phyloP scores from a whole-genome alignment of 2,329 filamentous ascomycete genomes.

The Fusarium buxicola region DNA sequence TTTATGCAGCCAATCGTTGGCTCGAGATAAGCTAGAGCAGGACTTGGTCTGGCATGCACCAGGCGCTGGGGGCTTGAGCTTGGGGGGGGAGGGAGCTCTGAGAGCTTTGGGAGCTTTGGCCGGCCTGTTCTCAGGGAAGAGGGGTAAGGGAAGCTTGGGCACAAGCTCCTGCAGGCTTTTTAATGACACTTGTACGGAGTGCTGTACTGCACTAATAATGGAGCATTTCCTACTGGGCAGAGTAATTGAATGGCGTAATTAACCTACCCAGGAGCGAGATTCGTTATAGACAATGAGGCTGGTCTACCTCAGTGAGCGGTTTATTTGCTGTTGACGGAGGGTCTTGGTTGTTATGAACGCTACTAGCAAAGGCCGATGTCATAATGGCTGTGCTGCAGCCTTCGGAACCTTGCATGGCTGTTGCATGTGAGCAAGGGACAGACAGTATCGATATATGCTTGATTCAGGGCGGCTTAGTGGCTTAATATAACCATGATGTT shows the following conservation, averaged over 20 bases:
- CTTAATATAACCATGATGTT: background rate
- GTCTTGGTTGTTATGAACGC: background rate
- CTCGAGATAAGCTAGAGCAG: slow-evolving; percentile 30
- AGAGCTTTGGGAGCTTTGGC: slow-evolving; percentile 29
- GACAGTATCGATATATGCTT: background rate
- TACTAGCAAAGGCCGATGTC: slow-evolving; percentile 27
- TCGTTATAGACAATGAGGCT: background rate
- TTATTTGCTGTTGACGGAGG: slow-evolving; percentile 6
- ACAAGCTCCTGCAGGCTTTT: slow-evolving; percentile 5
- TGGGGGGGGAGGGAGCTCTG: too few species aligned
- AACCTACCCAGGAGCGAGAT: background rate
- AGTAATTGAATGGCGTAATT: background rate
- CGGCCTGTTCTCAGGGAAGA: slow-evolving; percentile 14
- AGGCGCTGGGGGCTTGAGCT: too few species aligned
- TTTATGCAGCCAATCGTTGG: slow-evolving; percentile 33
- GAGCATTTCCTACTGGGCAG: background rate
- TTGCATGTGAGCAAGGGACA: background rate
- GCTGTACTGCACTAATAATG: slow-evolving; percentile 2
- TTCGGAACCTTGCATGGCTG: background rate
- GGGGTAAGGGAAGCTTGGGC: slow-evolving; percentile 18
- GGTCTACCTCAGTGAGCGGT: background rate
- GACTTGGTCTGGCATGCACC: background rate
- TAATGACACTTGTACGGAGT: slow-evolving; percentile 1
- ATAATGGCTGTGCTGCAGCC: slow-evolving; percentile 25
- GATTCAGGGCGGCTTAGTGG: background rate